Conservation (phyloP, 768 basidiomycete species). For the Exidia glandulosa region DNA sequence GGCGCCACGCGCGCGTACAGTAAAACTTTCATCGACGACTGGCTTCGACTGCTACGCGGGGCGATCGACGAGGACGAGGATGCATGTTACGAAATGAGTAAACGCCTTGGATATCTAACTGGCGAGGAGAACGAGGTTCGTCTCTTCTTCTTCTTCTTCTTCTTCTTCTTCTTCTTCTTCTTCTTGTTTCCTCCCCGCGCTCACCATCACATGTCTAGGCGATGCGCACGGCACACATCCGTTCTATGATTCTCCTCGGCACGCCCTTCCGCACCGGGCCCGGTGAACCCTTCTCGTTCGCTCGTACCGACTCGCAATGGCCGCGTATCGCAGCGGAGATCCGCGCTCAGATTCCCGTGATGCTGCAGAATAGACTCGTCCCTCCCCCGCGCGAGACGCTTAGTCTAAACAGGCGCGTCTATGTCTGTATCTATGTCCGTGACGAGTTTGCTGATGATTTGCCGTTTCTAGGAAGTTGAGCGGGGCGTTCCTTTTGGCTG, state of each 20-base stretch:
- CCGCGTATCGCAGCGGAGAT: constrained; percentile 66
- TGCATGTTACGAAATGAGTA: constrained; percentile 60
- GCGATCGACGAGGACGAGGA: constrained; percentile 59
- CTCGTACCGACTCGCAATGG: constrained; percentile 39
- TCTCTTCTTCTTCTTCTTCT: neutral
- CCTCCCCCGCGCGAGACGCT: constrained; percentile 94
- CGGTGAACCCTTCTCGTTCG: constrained; percentile 79
- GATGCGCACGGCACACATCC: constrained; percentile 81
- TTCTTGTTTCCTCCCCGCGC: neutral
- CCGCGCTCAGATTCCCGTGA: constrained; percentile 72
- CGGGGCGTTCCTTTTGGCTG: constrained; percentile 69
- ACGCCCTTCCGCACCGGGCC: constrained; percentile 75
- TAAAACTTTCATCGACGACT: constrained; percentile 76
- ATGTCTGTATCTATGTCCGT: neutral
- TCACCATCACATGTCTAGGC: no score
- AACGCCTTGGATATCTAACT: constrained; percentile 80
- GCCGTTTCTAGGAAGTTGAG: constrained; percentile 53
- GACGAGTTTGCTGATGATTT: neutral
- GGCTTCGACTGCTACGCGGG: constrained; percentile 74
- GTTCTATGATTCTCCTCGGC: constrained; percentile 74
- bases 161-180: neutral
- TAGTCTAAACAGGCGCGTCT: constrained; percentile 69
- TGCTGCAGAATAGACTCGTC: constrained; percentile 79
- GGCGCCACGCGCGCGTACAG: constrained; percentile 87
- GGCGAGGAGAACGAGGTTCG: constrained; percentile 74